Evolutionary conservation across 163 green algal genomes (phyloP).

Genomic region (Volvox carteri): DNA sequence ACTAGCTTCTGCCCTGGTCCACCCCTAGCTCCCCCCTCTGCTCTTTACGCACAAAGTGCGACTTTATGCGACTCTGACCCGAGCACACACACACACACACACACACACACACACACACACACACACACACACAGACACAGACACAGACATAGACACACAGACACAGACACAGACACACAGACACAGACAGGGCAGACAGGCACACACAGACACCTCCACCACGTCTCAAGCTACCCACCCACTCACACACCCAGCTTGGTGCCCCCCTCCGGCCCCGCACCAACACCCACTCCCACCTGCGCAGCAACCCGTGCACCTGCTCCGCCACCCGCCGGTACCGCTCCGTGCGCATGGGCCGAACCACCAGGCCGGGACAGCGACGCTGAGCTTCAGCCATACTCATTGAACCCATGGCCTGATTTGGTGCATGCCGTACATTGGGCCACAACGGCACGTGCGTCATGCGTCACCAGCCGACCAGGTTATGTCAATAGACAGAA

Average conservation of each 20-base stretch:
- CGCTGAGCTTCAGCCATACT: slow-evolving; percentile 66
- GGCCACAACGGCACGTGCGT: no score
- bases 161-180: neutral
- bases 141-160: no score
- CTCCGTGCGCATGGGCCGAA: slow-evolving; percentile 73
- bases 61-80: no score
- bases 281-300: neutral
- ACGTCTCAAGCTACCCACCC: no score
- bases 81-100: no score
- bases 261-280: neutral
- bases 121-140: neutral
- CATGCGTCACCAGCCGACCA: no score
- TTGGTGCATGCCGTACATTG: no score
- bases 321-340: slow-evolving; percentile 68
- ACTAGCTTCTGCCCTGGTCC: no score
- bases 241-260: neutral
- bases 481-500: no score
- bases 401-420: slow-evolving; percentile 58
- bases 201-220: no score
- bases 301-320: slow-evolving; percentile 63
- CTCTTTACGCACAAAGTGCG: no score
- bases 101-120: neutral
- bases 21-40: no score
- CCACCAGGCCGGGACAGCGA: slow-evolving; percentile 69
- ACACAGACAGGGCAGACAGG: neutral